Evolutionary conservation across 805 yeast species (phyloP).

Genomic region (Yamadazyma takamatsuzukensis): DNA sequence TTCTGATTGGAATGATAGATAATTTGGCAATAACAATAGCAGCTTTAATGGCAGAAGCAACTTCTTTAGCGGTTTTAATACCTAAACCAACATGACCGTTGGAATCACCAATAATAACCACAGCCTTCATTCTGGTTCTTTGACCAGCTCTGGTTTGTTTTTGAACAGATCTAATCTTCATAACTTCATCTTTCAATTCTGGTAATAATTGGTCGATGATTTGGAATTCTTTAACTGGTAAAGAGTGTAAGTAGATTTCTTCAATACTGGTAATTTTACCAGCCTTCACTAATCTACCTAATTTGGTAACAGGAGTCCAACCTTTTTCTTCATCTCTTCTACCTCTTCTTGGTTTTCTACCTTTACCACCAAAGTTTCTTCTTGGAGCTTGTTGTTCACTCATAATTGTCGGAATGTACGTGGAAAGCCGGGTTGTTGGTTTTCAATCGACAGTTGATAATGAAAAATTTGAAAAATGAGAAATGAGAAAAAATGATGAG

Average conservation of each 20-base stretch:
- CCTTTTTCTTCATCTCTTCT: slow-evolving; percentile 94
- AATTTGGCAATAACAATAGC: slow-evolving; percentile 99
- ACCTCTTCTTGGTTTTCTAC: slow-evolving; percentile 56
- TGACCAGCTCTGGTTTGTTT: slow-evolving; percentile 99
- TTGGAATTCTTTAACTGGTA: slow-evolving; percentile 99
- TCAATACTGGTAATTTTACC: slow-evolving; percentile 95
- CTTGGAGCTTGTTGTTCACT: slow-evolving; percentile 35
- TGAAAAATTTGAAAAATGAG: no score
- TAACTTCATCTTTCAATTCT: slow-evolving; percentile 94
- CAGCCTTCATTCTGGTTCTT: slow-evolving; percentile 99
- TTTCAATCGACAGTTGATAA: slow-evolving; percentile 52
- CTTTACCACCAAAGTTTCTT: slow-evolving; percentile 55
- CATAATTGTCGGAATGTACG: slow-evolving; percentile 59
- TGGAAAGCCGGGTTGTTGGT: slow-evolving; percentile 72
- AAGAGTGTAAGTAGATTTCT: slow-evolving; percentile 98
- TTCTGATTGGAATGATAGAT: slow-evolving; percentile 98
- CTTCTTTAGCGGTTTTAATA: slow-evolving; percentile 99
- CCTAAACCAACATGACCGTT: slow-evolving; percentile 99
- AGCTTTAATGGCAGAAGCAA: slow-evolving; percentile 99
- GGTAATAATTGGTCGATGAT: slow-evolving; percentile 96
- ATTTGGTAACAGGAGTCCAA: slow-evolving; percentile 99
- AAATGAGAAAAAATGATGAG: background rate
- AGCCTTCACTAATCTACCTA: slow-evolving; percentile 99
- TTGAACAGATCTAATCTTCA: slow-evolving; percentile 99
- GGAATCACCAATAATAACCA: slow-evolving; percentile 98